Conservation (phyloP, 352 stramenopile genomes). For the Phytophthora pini region DNA sequence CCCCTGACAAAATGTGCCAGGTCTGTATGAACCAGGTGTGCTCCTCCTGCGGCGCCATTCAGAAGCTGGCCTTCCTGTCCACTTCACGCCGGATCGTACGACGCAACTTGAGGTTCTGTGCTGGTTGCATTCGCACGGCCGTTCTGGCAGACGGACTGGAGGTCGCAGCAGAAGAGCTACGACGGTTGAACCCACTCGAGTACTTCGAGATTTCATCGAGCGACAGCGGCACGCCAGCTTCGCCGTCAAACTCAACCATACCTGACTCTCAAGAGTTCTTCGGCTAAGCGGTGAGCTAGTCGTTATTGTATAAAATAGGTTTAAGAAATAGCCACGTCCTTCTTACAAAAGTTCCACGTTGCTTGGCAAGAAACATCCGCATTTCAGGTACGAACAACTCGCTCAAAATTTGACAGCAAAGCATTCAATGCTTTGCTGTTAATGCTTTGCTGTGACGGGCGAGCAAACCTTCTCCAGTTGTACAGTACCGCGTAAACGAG, state of each 20-base stretch:
- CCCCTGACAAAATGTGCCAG: conserved; percentile 22
- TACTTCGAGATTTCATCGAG: conserved; percentile 41
- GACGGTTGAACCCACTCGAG: conserved; percentile 38
- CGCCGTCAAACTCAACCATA: conserved; percentile 41
- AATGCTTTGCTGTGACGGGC: too few relatives aligned
- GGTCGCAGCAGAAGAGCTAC: conserved; percentile 40
- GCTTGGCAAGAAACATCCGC: too few relatives aligned
- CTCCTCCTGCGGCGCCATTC: conserved; percentile 25
- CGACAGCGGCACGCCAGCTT: conserved; percentile 26
- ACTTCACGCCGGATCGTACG: conserved; percentile 27
- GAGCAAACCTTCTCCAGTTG: too few relatives aligned
- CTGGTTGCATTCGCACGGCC: conserved; percentile 34
- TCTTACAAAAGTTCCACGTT: too few relatives aligned
- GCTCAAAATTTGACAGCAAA: too few relatives aligned
- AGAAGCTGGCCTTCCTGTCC: conserved; percentile 35
- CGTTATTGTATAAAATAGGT: neutral
- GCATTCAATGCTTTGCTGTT: too few relatives aligned
- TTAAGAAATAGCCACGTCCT: too few relatives aligned
- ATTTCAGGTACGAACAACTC: too few relatives aligned
- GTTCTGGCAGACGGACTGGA: conserved; percentile 30
- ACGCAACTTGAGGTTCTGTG: conserved; percentile 35
- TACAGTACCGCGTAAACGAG: too few relatives aligned
- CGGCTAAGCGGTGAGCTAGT: conserved; percentile 10
- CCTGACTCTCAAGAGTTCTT: conserved; percentile 49
- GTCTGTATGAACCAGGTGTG: conserved; percentile 47